phyloP scores from a whole-genome alignment of 768 basidiomycete genomes.

The Phlebiopsis gigantea region DNA sequence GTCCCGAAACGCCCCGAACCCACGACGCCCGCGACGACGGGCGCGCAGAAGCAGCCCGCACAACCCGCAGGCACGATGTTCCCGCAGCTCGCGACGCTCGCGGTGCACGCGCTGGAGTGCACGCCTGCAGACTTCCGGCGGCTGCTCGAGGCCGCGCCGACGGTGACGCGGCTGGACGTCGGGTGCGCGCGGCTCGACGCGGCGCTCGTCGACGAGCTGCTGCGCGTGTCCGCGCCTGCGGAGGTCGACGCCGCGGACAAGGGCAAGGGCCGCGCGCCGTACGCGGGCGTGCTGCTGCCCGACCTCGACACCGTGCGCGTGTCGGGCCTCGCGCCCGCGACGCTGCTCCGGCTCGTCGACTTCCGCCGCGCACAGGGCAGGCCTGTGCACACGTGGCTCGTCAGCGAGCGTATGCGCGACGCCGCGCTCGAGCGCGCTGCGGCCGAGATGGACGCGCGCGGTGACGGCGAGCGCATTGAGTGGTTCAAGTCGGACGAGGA shows the following conservation, averaged over 20 bases:
- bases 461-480: slow-evolving; percentile 15
- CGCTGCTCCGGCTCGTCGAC: slow-evolving; percentile 11
- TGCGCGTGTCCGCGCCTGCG: slow-evolving; percentile 31
- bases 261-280: slow-evolving; percentile 11
- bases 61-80: slow-evolving; percentile 12
- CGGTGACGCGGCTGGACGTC: slow-evolving; percentile 37
- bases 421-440: slow-evolving; percentile 10
- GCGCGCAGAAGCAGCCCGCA: background rate
- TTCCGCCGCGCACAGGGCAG: slow-evolving; percentile 14
- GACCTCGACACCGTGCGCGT: slow-evolving; percentile 15
- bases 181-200: slow-evolving; percentile 27
- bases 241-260: slow-evolving; percentile 38
- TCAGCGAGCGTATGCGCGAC: slow-evolving; percentile 18
- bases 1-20: background rate
- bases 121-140: slow-evolving; percentile 18
- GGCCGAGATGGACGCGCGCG: slow-evolving; percentile 9
- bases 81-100: slow-evolving; percentile 22
- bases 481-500: slow-evolving; percentile 20
- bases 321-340: slow-evolving; percentile 11
- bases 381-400: slow-evolving; percentile 15
- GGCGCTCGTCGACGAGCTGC: slow-evolving; percentile 30
- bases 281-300: slow-evolving; percentile 15
- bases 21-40: slow-evolving; percentile 8
- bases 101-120: slow-evolving; percentile 22
- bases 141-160: slow-evolving; percentile 22